phyloP scores from a whole-genome alignment of 495 filamentous ascomycete genomes.

The Tuber aestivum region DNA sequence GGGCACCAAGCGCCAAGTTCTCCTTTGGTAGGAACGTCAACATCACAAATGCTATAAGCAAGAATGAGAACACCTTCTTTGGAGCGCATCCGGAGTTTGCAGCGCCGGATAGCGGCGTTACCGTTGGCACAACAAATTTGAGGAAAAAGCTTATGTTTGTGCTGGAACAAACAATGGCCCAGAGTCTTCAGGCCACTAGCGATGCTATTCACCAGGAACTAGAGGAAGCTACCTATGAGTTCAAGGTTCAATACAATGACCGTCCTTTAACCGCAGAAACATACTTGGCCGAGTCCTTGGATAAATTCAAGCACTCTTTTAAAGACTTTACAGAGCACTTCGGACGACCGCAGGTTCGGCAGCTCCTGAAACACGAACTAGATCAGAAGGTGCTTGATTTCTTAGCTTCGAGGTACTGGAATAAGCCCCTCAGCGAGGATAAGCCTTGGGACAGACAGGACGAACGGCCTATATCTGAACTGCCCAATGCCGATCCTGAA shows the following conservation, averaged over 20 bases:
- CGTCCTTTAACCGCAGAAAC: slow-evolving; percentile 89
- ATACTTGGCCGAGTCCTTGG: slow-evolving; percentile 88
- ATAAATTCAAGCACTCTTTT: slow-evolving; percentile 96
- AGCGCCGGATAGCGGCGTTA: slow-evolving; percentile 57
- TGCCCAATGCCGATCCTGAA: slow-evolving; percentile 41
- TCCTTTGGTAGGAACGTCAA: slow-evolving; percentile 74
- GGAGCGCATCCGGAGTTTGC: slow-evolving; percentile 75
- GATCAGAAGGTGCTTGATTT: slow-evolving; percentile 93
- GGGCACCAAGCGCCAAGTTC: slow-evolving; percentile 62
- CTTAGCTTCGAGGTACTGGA: slow-evolving; percentile 95
- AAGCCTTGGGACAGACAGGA: slow-evolving; percentile 28
- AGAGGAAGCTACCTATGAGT: slow-evolving; percentile 95
- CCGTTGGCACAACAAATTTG: slow-evolving; percentile 78
- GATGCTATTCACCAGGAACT: slow-evolving; percentile 92
- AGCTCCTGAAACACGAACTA: slow-evolving; percentile 83
- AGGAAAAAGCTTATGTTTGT: slow-evolving; percentile 96
- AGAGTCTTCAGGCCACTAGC: slow-evolving; percentile 75
- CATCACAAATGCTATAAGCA: slow-evolving; percentile 71
- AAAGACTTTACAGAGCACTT: slow-evolving; percentile 86
- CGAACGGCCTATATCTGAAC: slow-evolving; percentile 37
- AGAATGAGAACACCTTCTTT: slow-evolving; percentile 87
- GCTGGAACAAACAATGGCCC: slow-evolving; percentile 92
- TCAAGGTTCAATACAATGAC: slow-evolving; percentile 99
- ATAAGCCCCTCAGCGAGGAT: slow-evolving; percentile 84
- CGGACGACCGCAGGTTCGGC: slow-evolving; percentile 78